Evolutionary conservation across 2,329 filamentous ascomycete genomes (phyloP).

Genomic region (Phaeosphaeria sp.): DNA sequence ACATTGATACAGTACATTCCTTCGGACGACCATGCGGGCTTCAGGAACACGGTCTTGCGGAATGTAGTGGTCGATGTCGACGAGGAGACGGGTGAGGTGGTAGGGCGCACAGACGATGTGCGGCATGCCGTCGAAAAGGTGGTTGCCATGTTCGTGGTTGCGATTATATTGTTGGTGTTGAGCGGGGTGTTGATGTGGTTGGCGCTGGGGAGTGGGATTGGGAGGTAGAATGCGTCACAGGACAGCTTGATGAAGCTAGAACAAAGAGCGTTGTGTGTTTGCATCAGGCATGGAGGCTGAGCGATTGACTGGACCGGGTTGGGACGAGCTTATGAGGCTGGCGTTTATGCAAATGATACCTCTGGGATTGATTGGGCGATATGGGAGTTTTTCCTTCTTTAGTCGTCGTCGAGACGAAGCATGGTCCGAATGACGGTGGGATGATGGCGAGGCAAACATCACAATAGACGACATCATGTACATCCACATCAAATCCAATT

Average conservation of each 20-base stretch:
- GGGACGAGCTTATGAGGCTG: neutral
- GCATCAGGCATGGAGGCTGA: no score
- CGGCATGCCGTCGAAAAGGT: conserved; percentile 31
- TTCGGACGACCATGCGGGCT: neutral
- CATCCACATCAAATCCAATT: neutral
- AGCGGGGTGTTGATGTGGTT: conserved; percentile 25
- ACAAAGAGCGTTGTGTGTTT: no score
- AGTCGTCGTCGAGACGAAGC: neutral
- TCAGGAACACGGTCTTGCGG: conserved; percentile 1
- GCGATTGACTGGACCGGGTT: neutral
- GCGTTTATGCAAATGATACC: neutral
- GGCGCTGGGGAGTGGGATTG: conserved; percentile 14
- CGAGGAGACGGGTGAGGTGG: conserved; percentile 17
- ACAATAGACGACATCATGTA: no score
- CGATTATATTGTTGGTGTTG: conserved; percentile 27
- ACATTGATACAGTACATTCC: conserved; percentile 36
- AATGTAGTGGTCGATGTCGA: conserved; percentile 7
- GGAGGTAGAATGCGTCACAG: no score
- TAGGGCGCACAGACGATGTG: conserved; percentile 29
- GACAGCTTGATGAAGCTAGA: no score
- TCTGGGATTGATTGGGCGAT: neutral
- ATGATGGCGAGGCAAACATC: neutral
- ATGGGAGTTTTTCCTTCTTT: neutral
- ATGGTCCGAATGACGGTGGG: neutral
- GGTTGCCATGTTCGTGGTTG: conserved; percentile 33